phyloP scores from a whole-genome alignment of 2,329 filamentous ascomycete species.

The Colletotrichum scovillei region DNA sequence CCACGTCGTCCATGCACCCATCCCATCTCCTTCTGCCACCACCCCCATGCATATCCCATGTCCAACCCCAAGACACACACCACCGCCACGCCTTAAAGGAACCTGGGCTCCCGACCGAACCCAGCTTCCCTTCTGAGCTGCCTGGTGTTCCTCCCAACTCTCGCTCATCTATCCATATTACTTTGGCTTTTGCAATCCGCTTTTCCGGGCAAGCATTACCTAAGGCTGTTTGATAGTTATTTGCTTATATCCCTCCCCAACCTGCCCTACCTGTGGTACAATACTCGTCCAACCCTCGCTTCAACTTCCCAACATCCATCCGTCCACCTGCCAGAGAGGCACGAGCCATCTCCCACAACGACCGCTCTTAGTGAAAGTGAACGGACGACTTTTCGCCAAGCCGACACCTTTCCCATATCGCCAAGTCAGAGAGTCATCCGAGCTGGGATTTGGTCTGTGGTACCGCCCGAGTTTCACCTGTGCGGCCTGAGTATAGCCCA shows the following conservation, averaged over 20 bases:
- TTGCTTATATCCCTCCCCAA: conserved; percentile 14
- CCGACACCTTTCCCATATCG: neutral
- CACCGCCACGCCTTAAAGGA: conserved; percentile 33
- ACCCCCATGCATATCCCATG: conserved; percentile 27
- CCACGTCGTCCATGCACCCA: conserved; percentile 25
- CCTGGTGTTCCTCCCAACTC: conserved; percentile 16
- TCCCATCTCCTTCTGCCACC: conserved; percentile 25
- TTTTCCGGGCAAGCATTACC: neutral
- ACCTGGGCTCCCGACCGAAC: conserved; percentile 35
- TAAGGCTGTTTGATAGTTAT: conserved; percentile 11
- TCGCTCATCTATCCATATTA: conserved; percentile 9
- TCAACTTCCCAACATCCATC: conserved; percentile 8
- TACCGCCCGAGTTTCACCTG: conserved; percentile 28
- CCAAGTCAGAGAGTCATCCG: neutral
- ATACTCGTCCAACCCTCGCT: neutral
- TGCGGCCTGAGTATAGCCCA: conserved; percentile 21
- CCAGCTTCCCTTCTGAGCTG: conserved; percentile 26
- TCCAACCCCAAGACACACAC: conserved; percentile 31
- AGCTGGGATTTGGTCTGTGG: conserved; percentile 31
- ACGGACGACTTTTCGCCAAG: conserved; percentile 22
- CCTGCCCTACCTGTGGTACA: neutral
- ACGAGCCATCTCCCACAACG: conserved; percentile 24
- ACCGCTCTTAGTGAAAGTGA: conserved; percentile 27
- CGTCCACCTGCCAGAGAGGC: conserved; percentile 26
- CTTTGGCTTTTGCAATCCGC: conserved; percentile 3